Percentiles rank a stretch among this genome's conserved stretches.
Evolutionary conservation across 2,329 filamentous ascomycete species (phyloP).

Genomic region (Tolypocladium endophyticum): DNA sequence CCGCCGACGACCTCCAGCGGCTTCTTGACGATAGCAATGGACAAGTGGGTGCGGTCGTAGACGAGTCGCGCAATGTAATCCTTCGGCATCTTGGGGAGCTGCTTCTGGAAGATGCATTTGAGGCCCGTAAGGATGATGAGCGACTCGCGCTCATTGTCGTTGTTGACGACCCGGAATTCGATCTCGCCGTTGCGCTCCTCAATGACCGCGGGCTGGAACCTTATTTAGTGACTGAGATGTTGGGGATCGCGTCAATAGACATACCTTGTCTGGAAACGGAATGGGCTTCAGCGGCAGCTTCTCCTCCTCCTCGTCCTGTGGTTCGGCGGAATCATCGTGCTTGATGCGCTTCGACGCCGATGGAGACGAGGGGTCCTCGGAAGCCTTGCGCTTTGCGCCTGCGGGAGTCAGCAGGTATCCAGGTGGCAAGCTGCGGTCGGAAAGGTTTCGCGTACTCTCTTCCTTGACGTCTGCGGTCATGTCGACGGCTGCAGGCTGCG

Average conservation of each 20-base stretch:
- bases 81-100: slow-evolving; percentile 97
- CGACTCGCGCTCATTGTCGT: slow-evolving; percentile 78
- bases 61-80: slow-evolving; percentile 97
- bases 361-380: slow-evolving; percentile 51
- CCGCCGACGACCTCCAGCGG: slow-evolving; percentile 92
- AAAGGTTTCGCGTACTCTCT: slow-evolving; percentile 22
- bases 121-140: slow-evolving; percentile 90
- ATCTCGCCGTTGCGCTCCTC: slow-evolving; percentile 93
- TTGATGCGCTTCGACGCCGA: slow-evolving; percentile 57
- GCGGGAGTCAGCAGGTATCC: not conserved
- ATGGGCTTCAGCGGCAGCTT: slow-evolving; percentile 51
- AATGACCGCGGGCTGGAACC: slow-evolving; percentile 64
- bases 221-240: not conserved
- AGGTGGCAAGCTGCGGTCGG: not conserved
- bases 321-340: slow-evolving; percentile 23
- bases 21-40: slow-evolving; percentile 95
- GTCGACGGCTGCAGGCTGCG: not conserved
- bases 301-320: slow-evolving; percentile 27
- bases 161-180: slow-evolving; percentile 96
- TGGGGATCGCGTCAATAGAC: slow-evolving; percentile 1
- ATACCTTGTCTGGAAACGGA: slow-evolving; percentile 80
- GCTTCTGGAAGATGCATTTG: slow-evolving; percentile 97
- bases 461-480: slow-evolving; percentile 23
- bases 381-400: slow-evolving; percentile 64
- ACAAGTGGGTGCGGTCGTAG: slow-evolving; percentile 92